Percentiles rank a stretch among this genome's conserved stretches.
These are phyloP conservation scores for Colletotrichum lini DNA, from an alignment of 2,329 filamentous ascomycete species.

Conservation along the genomic window DNA sequence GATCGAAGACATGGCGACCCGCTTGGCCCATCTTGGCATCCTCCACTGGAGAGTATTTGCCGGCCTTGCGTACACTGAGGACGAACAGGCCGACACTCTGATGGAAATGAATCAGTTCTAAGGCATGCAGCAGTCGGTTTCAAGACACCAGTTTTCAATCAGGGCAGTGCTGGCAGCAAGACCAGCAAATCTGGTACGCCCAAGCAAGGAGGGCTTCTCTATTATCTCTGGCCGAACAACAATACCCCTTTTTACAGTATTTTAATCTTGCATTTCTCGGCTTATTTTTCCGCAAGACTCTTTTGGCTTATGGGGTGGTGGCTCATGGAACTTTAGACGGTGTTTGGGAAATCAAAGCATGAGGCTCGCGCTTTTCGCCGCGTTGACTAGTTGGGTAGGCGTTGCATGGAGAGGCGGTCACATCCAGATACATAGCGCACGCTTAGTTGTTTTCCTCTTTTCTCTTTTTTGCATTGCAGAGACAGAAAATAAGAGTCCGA, in stretches of 20 bases:
- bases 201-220: slow-evolving; percentile 30
- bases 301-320: slow-evolving; percentile 20
- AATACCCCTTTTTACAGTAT: slow-evolving; percentile 43
- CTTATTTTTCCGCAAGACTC: slow-evolving; percentile 34
- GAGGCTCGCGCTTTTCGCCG: slow-evolving; percentile 25
- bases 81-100: slow-evolving; percentile 53
- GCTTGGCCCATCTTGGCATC: slow-evolving; percentile 85
- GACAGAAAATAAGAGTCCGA: slow-evolving; percentile 35
- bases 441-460: neutral
- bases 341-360: slow-evolving; percentile 39
- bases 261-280: slow-evolving; percentile 40
- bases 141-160: slow-evolving; percentile 12
- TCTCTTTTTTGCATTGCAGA: slow-evolving; percentile 34
- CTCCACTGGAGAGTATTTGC: slow-evolving; percentile 94
- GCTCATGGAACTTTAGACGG: slow-evolving; percentile 37
- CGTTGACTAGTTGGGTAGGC: slow-evolving; percentile 34
- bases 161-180: slow-evolving; percentile 12
- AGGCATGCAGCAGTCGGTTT: slow-evolving; percentile 1
- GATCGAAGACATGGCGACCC: slow-evolving; percentile 78
- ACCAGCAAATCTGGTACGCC: slow-evolving; percentile 19
- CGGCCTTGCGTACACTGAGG: slow-evolving; percentile 76
- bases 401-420: slow-evolving; percentile 32
- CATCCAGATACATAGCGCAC: slow-evolving; percentile 41
- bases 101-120: slow-evolving; percentile 49
- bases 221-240: slow-evolving; percentile 40